A percentile compares a stretch with the other conserved stretches of the same genome.
Conservation (phyloP, 352 stramenopile species). For the Blastocystis sp. region DNA sequence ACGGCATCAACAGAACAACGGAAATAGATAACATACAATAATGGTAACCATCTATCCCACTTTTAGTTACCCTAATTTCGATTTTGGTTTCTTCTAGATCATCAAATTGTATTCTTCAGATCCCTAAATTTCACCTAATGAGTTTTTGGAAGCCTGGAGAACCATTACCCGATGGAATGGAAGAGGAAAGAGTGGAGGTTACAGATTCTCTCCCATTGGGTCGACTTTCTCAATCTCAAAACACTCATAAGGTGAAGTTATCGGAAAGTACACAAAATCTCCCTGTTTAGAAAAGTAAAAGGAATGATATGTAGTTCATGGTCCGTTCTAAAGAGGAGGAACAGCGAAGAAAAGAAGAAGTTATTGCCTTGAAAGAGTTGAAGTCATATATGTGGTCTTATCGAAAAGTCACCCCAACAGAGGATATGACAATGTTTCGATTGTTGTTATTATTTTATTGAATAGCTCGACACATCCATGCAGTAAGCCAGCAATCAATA, state of each 20-base stretch:
- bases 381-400: conserved; percentile 65
- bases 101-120: not conserved
- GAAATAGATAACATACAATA: too few species aligned
- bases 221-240: not conserved
- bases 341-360: not conserved
- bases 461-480: conserved; percentile 41
- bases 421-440: conserved; percentile 16
- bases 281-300: not conserved
- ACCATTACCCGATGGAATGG: conserved; percentile 16
- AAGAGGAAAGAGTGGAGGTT: not conserved
- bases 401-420: conserved; percentile 9
- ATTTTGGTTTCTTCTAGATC: not conserved
- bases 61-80: not conserved
- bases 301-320: conserved; percentile 51
- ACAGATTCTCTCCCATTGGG: not conserved
- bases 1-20: too few species aligned
- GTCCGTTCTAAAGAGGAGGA: conserved; percentile 34
- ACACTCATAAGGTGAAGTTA: conserved; percentile 1
- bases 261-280: conserved; percentile 39
- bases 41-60: too few species aligned
- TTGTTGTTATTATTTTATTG: not conserved
- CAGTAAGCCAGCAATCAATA: conserved; percentile 13
- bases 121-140: not conserved
- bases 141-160: conserved; percentile 64
- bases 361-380: conserved; percentile 48